These are phyloP conservation scores for Candida arabinofermentans DNA, from an alignment of 805 yeast genomes.

Conservation along the genomic window DNA sequence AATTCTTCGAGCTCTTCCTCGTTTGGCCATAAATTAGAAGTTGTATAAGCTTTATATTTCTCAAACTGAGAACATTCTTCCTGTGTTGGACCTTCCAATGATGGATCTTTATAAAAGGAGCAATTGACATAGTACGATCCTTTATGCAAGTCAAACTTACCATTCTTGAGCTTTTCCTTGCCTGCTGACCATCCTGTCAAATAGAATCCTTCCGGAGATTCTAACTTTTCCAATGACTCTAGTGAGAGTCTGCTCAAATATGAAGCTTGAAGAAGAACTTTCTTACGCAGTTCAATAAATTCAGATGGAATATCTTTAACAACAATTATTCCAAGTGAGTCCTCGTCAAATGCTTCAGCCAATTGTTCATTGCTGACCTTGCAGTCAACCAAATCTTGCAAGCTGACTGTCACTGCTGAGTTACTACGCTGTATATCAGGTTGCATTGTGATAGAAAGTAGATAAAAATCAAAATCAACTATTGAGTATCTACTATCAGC, in stretches of 20 bases:
- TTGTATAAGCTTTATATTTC: slow-evolving; percentile 40
- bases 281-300: slow-evolving; percentile 36
- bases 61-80: slow-evolving; percentile 31
- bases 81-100: slow-evolving; percentile 42
- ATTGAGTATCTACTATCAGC: no score
- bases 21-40: slow-evolving; percentile 51
- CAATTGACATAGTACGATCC: slow-evolving; percentile 60
- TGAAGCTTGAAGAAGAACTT: slow-evolving; percentile 41
- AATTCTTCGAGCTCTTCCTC: slow-evolving; percentile 25
- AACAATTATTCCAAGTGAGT: slow-evolving; percentile 51
- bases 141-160: slow-evolving; percentile 44
- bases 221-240: slow-evolving; percentile 34
- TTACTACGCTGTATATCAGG: no score
- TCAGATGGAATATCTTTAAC: slow-evolving; percentile 39
- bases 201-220: slow-evolving; percentile 47
- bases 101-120: slow-evolving; percentile 43
- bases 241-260: slow-evolving; percentile 37
- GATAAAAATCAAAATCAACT: no score
- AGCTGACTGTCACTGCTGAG: slow-evolving; percentile 7
- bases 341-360: slow-evolving; percentile 48
- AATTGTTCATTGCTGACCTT: slow-evolving; percentile 28
- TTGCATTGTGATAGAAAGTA: neutral
- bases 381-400: slow-evolving; percentile 23
- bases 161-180: slow-evolving; percentile 43
- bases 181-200: slow-evolving; percentile 62